Conservation (phyloP, 441 rosid species). For the Sinapis alba region DNA sequence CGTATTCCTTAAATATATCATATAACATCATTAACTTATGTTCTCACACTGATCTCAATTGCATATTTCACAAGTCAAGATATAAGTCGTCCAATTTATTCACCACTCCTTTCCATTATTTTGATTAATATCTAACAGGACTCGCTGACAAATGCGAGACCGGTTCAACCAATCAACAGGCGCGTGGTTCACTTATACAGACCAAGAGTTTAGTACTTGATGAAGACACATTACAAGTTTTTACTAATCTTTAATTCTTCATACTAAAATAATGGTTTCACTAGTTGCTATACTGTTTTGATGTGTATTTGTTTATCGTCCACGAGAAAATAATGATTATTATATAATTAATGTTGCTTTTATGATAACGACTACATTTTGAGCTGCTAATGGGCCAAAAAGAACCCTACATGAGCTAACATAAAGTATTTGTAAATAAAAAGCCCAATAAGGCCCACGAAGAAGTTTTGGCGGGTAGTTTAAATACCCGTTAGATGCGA, state of each 20-base stretch:
- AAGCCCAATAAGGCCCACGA: not conserved
- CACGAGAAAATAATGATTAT: not conserved
- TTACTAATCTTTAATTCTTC: conserved; percentile 5
- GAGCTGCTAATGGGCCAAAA: not conserved
- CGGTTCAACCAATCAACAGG: conserved; percentile 49
- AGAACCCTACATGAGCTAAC: not conserved
- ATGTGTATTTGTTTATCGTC: not conserved
- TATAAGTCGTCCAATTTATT: not conserved
- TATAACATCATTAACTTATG: not conserved
- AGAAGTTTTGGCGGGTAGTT: conserved; percentile 4
- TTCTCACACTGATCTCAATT: not conserved
- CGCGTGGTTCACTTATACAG: conserved; percentile 48
- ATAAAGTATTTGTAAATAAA: not conserved
- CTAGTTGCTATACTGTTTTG: conserved; percentile 6
- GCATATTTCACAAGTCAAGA: conserved; percentile 8
- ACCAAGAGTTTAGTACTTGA: conserved; percentile 34
- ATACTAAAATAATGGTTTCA: not conserved
- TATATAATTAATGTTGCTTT: not conserved
- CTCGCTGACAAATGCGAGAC: conserved; percentile 64
- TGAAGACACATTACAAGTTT: not conserved
- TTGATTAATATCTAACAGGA: conserved; percentile 43
- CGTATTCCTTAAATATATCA: not conserved
- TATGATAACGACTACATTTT: not conserved
- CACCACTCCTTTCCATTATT: not conserved
- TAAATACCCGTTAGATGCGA: not conserved